These are phyloP conservation scores for Tephrocybe sp. DNA, from an alignment of 768 basidiomycete species.

Conservation along the genomic window DNA sequence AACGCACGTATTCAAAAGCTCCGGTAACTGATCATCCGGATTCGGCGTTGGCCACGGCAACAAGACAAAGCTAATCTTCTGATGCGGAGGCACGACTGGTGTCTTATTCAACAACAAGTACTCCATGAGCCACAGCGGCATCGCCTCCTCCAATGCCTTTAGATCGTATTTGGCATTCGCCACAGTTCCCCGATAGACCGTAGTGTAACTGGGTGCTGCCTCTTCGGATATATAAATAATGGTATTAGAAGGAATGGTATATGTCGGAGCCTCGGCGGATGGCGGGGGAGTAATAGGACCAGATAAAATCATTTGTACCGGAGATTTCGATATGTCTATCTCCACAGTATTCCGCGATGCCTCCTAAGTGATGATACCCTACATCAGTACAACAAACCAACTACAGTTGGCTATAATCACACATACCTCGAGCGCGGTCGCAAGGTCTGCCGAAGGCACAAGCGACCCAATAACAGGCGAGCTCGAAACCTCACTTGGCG, in stretches of 20 bases:
- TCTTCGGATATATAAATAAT: conserved; percentile 83
- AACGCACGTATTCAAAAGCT: conserved; percentile 85
- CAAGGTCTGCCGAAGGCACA: conserved; percentile 25
- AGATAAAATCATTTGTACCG: conserved; percentile 54
- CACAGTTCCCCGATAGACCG: conserved; percentile 74
- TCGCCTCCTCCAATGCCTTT: conserved; percentile 62
- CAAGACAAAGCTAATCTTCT: conserved; percentile 89
- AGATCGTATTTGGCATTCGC: conserved; percentile 46
- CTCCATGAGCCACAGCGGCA: conserved; percentile 90
- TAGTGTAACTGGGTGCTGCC: conserved; percentile 68
- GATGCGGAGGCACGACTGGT: conserved; percentile 45
- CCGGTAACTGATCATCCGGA: conserved; percentile 65
- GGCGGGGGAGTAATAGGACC: conserved; percentile 65
- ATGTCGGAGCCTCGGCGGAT: conserved; percentile 68
- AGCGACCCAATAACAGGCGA: conserved; percentile 23
- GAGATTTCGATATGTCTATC: conserved; percentile 40
- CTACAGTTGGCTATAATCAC: too few species aligned
- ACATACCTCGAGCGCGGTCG: conserved; percentile 23
- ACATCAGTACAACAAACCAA: not conserved
- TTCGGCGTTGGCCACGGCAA: conserved; percentile 72
- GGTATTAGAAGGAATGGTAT: conserved; percentile 59
- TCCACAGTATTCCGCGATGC: conserved; percentile 19
- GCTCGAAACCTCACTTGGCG: conserved; percentile 31
- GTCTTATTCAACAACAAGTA: conserved; percentile 74
- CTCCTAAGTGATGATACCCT: conserved; percentile 7